Percentiles rank a stretch among this genome's conserved stretches.
Conservation (phyloP, 371 early-diverging fungal species). For the Mortierella sp. region DNA sequence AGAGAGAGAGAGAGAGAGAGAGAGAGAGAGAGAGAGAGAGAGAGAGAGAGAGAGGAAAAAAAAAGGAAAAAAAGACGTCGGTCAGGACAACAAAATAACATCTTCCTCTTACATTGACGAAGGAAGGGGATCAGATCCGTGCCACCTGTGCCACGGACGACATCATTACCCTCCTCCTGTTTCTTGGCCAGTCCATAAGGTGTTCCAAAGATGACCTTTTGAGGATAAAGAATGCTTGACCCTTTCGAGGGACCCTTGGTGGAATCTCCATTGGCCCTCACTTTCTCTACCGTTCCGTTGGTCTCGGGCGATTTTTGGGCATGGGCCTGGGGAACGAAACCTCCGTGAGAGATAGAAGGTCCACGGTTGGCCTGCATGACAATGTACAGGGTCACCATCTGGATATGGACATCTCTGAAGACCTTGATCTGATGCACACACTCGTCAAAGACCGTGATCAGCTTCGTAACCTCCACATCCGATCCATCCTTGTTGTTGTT, state of each 20-base stretch:
- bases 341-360: slow-evolving; percentile 72
- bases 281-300: too few species aligned
- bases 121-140: slow-evolving; percentile 94
- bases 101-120: slow-evolving; percentile 47
- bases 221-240: slow-evolving; percentile 65
- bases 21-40: too few species aligned
- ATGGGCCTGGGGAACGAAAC: slow-evolving; percentile 49
- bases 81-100: not conserved
- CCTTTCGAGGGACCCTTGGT: slow-evolving; percentile 15
- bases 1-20: too few species aligned
- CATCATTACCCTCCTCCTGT: slow-evolving; percentile 57
- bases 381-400: slow-evolving; percentile 92
- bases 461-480: slow-evolving; percentile 23
- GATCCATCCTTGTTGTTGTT: slow-evolving; percentile 18
- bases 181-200: slow-evolving; percentile 71
- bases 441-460: slow-evolving; percentile 77
- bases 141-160: slow-evolving; percentile 95
- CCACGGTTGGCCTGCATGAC: slow-evolving; percentile 88
- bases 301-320: slow-evolving; percentile 45
- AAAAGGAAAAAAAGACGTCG: not conserved
- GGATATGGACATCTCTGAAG: slow-evolving; percentile 93
- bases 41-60: not conserved
- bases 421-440: slow-evolving; percentile 83
- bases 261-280: not conserved
- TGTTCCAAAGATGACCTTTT: slow-evolving; percentile 60